Percentiles rank a stretch among this genome's conserved stretches.
Conservation (phyloP, 2,329 filamentous ascomycete species). For the Fusarium domesticum region DNA sequence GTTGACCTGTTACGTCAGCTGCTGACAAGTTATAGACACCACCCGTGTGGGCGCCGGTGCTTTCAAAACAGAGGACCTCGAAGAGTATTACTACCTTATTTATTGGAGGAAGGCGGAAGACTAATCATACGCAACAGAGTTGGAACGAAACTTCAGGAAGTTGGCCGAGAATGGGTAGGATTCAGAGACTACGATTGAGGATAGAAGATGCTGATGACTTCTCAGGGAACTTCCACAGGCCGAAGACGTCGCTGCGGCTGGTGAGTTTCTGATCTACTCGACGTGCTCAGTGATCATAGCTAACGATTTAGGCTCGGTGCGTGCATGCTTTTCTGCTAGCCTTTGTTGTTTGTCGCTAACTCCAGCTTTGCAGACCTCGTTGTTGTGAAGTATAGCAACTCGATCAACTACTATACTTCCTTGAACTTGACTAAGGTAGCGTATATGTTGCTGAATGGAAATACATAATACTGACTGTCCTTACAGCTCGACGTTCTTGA, state of each 20-base stretch:
- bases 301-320: conserved; percentile 29
- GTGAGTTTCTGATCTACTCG: conserved; percentile 32
- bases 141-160: conserved; percentile 46
- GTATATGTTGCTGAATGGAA: too few species aligned
- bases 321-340: too few species aligned
- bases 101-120: conserved; percentile 21
- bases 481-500: conserved; percentile 54
- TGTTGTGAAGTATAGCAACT: conserved; percentile 60
- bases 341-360: too few species aligned
- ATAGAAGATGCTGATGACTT: conserved; percentile 19
- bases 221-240: conserved; percentile 49
- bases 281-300: conserved; percentile 16
- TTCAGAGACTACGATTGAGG: conserved; percentile 10
- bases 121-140: conserved; percentile 21
- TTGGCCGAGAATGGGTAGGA: conserved; percentile 42
- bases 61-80: conserved; percentile 62
- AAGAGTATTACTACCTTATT: conserved; percentile 31
- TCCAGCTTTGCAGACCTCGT: conserved; percentile 67
- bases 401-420: conserved; percentile 65
- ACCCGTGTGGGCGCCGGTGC: conserved; percentile 60
- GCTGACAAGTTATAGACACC: conserved; percentile 46
- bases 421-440: conserved; percentile 55
- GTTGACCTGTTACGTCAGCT: too few species aligned
- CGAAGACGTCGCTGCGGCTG: conserved; percentile 58
- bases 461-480: conserved; percentile 2